Conservation (phyloP, 1,139 yeast species). For the Debaryomycetaceae sp. region DNA sequence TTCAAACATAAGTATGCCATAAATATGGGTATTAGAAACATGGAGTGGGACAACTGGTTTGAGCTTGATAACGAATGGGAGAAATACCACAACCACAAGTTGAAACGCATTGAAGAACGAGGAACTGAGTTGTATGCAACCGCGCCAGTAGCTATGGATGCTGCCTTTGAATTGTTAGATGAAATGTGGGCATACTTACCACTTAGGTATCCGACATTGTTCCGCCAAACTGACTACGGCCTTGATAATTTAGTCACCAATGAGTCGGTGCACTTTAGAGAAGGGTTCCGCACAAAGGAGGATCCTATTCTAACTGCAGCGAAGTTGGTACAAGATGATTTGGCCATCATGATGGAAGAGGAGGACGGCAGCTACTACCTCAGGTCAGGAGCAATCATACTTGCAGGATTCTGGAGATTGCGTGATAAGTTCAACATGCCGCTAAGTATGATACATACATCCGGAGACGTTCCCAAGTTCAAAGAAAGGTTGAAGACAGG, state of each 20-base stretch:
- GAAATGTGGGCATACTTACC: slow-evolving; percentile 54
- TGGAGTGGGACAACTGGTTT: slow-evolving; percentile 60
- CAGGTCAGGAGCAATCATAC: slow-evolving; percentile 56
- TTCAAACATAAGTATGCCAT: slow-evolving; percentile 52
- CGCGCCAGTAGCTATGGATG: slow-evolving; percentile 47
- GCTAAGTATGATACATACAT: slow-evolving; percentile 53
- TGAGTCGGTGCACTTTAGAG: slow-evolving; percentile 25
- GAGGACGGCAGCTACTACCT: slow-evolving; percentile 52
- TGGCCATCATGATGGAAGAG: slow-evolving; percentile 61
- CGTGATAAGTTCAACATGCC: slow-evolving; percentile 52
- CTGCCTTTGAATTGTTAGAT: slow-evolving; percentile 52
- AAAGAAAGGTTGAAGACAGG: slow-evolving; percentile 53
- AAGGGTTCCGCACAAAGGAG: slow-evolving; percentile 16
- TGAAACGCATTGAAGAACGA: slow-evolving; percentile 41
- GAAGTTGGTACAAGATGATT: slow-evolving; percentile 60
- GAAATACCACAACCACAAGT: slow-evolving; percentile 49
- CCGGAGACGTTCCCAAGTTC: slow-evolving; percentile 65
- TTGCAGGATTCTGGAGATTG: slow-evolving; percentile 65
- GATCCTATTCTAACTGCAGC: slow-evolving; percentile 61
- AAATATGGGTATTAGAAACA: slow-evolving; percentile 63
- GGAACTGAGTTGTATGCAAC: slow-evolving; percentile 51
- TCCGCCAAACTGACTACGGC: slow-evolving; percentile 41
- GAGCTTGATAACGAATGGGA: slow-evolving; percentile 64
- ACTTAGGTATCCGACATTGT: slow-evolving; percentile 53
- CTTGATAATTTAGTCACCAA: slow-evolving; percentile 50